Conservation (phyloP, 305 asterid species). For the Fraxinus sp. region DNA sequence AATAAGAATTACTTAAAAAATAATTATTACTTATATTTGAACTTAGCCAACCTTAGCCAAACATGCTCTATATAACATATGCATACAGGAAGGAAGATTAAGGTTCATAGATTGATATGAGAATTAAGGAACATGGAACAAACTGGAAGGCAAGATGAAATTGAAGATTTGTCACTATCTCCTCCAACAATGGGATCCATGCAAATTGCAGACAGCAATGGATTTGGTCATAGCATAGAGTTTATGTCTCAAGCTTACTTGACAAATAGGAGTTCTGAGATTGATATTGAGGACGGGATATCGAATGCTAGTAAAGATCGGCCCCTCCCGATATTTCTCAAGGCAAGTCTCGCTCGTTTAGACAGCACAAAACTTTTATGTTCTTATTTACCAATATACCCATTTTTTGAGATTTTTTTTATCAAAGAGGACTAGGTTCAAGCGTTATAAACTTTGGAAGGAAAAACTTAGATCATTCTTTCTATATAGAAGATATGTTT, state of each 20-base stretch:
- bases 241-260: conserved; percentile 56
- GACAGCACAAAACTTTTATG: background rate
- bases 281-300: conserved; percentile 55
- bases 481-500: background rate
- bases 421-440: background rate
- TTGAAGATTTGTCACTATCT: conserved; percentile 55
- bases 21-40: background rate
- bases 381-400: background rate
- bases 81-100: background rate
- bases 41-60: background rate
- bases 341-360: conserved; percentile 37
- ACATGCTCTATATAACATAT: conserved; percentile 27
- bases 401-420: background rate
- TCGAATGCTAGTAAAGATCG: conserved; percentile 35
- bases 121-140: conserved; percentile 47
- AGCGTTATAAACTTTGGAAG: background rate
- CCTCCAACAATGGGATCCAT: conserved; percentile 54
- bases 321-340: conserved; percentile 81
- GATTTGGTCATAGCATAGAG: conserved; percentile 58
- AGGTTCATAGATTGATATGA: background rate
- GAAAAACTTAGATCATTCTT: background rate
- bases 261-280: conserved; percentile 50
- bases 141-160: conserved; percentile 42
- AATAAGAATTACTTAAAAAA: background rate
- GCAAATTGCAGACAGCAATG: conserved; percentile 62